phyloP scores from a whole-genome alignment of 2,329 filamentous ascomycete genomes.

The Diaporthe eres region DNA sequence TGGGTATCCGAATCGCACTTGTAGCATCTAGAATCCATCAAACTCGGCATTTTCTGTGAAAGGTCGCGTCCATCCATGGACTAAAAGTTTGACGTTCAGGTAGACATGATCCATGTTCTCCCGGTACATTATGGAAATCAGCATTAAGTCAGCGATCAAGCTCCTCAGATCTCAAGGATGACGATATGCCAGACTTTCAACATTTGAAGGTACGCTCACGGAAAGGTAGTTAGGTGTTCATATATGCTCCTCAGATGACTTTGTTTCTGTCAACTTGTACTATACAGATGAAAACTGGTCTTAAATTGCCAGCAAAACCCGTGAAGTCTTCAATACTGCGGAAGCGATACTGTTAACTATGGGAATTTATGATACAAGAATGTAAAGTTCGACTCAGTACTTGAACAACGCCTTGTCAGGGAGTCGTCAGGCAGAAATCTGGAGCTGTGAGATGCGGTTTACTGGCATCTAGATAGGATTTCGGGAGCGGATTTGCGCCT shows the following conservation, averaged over 20 bases:
- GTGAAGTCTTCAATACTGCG: not conserved
- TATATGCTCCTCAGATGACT: not conserved
- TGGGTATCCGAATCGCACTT: no score
- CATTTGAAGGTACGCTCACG: not conserved
- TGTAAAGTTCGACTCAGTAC: not conserved
- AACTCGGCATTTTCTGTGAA: no score
- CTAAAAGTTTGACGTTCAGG: no score
- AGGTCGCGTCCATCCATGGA: no score
- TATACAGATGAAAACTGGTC: not conserved
- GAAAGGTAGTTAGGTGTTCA: not conserved
- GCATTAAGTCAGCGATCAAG: no score
- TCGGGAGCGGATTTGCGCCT: not conserved
- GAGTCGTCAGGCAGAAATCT: no score
- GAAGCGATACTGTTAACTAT: not conserved
- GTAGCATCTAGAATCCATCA: no score
- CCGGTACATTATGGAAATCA: no score
- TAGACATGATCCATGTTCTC: no score
- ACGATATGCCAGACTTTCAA: no score
- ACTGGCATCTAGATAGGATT: not conserved
- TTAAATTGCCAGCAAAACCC: not conserved
- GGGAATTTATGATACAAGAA: constrained; percentile 4
- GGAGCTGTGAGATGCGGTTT: not conserved
- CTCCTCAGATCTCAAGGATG: no score
- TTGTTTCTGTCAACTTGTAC: not conserved
- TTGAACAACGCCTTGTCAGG: not conserved